A percentile compares a stretch with the other conserved stretches of the same genome.
Conservation (phyloP, 441 rosid species). For the Sinapis alba region DNA sequence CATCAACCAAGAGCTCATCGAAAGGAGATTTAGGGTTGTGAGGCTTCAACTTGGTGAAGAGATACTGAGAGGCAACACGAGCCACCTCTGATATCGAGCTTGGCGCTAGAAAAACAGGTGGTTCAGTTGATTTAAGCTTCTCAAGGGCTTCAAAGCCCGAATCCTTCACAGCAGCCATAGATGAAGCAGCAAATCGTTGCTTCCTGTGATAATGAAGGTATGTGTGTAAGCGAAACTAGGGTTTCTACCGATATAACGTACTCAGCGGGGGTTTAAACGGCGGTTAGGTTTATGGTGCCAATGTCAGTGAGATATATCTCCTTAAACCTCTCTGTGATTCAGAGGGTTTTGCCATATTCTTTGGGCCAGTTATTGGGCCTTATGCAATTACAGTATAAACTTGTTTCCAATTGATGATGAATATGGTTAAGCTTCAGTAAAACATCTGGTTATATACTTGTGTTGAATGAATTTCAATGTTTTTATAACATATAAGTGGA, state of each 20-base stretch:
- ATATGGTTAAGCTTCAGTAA: neutral
- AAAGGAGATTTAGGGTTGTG: slow-evolving; percentile 67
- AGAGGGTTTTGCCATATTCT: neutral
- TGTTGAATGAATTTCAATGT: neutral
- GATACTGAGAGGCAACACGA: slow-evolving; percentile 61
- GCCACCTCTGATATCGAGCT: slow-evolving; percentile 52
- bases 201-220: slow-evolving; percentile 1
- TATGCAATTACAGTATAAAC: neutral
- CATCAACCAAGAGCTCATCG: slow-evolving; percentile 68
- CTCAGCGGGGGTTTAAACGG: neutral
- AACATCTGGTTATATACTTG: neutral
- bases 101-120: slow-evolving; percentile 71
- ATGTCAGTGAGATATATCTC: neutral
- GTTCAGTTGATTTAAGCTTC: slow-evolving; percentile 59
- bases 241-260: neutral
- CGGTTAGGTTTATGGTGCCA: slow-evolving; percentile 21
- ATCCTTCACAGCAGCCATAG: slow-evolving; percentile 43
- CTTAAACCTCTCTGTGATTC: neutral
- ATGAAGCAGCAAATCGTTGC: slow-evolving; percentile 12
- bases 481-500: neutral
- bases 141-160: slow-evolving; percentile 48
- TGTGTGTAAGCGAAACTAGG: neutral
- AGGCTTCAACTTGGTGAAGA: slow-evolving; percentile 61
- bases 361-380: slow-evolving; percentile 16
- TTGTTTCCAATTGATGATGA: neutral